Conservation (phyloP, 805 yeast species). For the Kuraishia floccosa region DNA sequence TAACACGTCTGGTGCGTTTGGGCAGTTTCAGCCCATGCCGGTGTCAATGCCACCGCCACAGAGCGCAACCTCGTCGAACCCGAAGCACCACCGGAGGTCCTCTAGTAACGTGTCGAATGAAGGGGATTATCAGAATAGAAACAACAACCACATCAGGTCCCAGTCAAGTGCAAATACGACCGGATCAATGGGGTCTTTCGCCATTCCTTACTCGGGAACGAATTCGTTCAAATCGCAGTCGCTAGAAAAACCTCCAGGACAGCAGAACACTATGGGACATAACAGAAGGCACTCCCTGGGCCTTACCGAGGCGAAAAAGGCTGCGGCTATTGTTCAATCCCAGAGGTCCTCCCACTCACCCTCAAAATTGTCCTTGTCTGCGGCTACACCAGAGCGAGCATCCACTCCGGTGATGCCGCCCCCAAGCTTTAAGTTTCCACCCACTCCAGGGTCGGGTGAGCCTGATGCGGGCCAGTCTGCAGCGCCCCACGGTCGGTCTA, state of each 20-base stretch:
- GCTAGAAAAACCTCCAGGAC: too few relatives aligned
- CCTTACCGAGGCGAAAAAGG: slow-evolving; percentile 83
- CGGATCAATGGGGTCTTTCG: slow-evolving; percentile 13
- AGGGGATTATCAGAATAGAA: too few relatives aligned
- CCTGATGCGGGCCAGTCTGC: too few relatives aligned
- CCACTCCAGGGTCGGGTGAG: slow-evolving; percentile 12
- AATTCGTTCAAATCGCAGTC: background rate
- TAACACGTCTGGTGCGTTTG: slow-evolving; percentile 2
- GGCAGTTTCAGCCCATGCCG: slow-evolving; percentile 9
- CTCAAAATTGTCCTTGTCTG: slow-evolving; percentile 11
- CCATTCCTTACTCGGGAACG: slow-evolving; percentile 5
- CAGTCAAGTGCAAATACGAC: slow-evolving; percentile 22
- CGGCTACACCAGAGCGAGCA: too few relatives aligned
- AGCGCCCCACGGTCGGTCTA: too few relatives aligned
- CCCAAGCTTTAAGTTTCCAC: slow-evolving; percentile 47
- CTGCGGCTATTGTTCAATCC: slow-evolving; percentile 87
- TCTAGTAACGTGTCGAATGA: slow-evolving; percentile 12
- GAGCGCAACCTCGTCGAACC: slow-evolving; percentile 15
- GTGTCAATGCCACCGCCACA: slow-evolving; percentile 4
- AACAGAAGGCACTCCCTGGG: slow-evolving; percentile 88
- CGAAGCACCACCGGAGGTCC: slow-evolving; percentile 17
- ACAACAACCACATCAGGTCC: too few relatives aligned
- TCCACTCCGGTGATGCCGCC: slow-evolving; percentile 13
- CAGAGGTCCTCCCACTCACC: slow-evolving; percentile 39
- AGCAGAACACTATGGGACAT: slow-evolving; percentile 59